phyloP scores from a whole-genome alignment of 768 basidiomycete species.

The Tremella fuciformis region DNA sequence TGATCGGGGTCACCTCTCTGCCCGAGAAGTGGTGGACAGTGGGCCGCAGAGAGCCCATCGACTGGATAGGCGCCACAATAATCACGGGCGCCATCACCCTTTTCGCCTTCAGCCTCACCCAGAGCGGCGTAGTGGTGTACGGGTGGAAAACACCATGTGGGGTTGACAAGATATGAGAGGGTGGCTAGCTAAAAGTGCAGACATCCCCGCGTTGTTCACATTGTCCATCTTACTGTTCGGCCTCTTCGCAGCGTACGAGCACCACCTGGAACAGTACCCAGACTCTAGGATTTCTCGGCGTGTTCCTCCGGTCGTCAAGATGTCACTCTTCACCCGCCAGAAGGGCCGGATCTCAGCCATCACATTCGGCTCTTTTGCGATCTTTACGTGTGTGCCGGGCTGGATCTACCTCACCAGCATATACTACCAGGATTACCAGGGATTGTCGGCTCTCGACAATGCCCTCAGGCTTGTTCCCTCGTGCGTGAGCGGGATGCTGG shows the following conservation, averaged over 20 bases:
- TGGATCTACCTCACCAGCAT: constrained; percentile 17
- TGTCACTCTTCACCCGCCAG: constrained; percentile 31
- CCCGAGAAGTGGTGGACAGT: constrained; percentile 30
- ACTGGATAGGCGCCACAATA: constrained; percentile 75
- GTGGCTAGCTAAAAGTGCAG: constrained; percentile 43
- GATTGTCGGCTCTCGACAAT: constrained; percentile 21
- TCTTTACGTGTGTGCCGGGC: constrained; percentile 9
- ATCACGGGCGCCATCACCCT: constrained; percentile 64
- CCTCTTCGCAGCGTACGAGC: constrained; percentile 64
- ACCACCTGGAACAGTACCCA: constrained; percentile 57
- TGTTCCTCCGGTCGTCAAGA: constrained; percentile 28
- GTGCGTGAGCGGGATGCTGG: constrained; percentile 11
- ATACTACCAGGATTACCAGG: constrained; percentile 32
- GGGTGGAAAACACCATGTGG: constrained; percentile 61
- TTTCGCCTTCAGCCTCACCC: constrained; percentile 68
- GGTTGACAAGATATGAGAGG: neutral
- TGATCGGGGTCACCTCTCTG: constrained; percentile 53
- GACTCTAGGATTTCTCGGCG: neutral
- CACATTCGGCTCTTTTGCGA: constrained; percentile 13
- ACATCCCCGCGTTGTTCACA: constrained; percentile 67
- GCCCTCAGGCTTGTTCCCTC: constrained; percentile 14
- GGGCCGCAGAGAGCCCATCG: constrained; percentile 55
- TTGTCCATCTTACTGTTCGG: constrained; percentile 61
- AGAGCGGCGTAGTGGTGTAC: constrained; percentile 59
- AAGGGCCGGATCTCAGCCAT: constrained; percentile 15